Conservation (phyloP, 192 early-diverging fungal species). For the Coemansia javaensis region DNA sequence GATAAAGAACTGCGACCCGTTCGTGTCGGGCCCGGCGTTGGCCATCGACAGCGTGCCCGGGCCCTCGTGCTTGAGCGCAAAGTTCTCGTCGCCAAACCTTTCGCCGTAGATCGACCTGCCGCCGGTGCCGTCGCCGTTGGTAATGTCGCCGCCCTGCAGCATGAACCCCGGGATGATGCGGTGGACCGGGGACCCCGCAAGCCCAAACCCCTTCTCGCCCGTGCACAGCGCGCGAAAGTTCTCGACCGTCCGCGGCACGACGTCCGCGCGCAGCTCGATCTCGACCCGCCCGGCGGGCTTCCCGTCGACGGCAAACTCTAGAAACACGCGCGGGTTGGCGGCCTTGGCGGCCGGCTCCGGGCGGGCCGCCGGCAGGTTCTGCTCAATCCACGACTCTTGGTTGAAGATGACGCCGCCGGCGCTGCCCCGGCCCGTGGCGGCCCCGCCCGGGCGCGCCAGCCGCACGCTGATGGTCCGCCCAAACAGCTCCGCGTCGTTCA, state of each 20-base stretch:
- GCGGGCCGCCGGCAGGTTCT: conserved; percentile 4
- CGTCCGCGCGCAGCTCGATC: conserved; percentile 32
- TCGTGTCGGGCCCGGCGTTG: conserved; percentile 71
- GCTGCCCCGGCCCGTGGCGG: conserved; percentile 3
- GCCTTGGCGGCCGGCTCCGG: neutral
- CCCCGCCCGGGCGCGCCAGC: conserved; percentile 61
- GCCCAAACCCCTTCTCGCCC: conserved; percentile 52
- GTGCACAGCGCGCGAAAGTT: conserved; percentile 40
- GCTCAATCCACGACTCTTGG: conserved; percentile 21
- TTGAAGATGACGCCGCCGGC: conserved; percentile 15
- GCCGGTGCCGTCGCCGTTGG: conserved; percentile 70
- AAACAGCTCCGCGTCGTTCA: conserved; percentile 84
- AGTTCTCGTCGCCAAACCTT: conserved; percentile 77
- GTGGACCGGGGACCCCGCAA: conserved; percentile 75
- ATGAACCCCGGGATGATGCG: conserved; percentile 83
- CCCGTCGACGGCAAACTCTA: conserved; percentile 31
- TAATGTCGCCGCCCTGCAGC: conserved; percentile 87
- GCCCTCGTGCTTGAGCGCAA: conserved; percentile 63
- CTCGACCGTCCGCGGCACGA: conserved; percentile 29
- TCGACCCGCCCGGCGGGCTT: conserved; percentile 25
- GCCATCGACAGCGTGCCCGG: conserved; percentile 76
- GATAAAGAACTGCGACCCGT: conserved; percentile 85
- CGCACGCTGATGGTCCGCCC: conserved; percentile 88
- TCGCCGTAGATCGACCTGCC: conserved; percentile 78
- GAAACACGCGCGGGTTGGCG: conserved; percentile 20